These are phyloP conservation scores for Smithsoniella earleae DNA, from an alignment of 163 green algal genomes.

Conservation along the genomic window DNA sequence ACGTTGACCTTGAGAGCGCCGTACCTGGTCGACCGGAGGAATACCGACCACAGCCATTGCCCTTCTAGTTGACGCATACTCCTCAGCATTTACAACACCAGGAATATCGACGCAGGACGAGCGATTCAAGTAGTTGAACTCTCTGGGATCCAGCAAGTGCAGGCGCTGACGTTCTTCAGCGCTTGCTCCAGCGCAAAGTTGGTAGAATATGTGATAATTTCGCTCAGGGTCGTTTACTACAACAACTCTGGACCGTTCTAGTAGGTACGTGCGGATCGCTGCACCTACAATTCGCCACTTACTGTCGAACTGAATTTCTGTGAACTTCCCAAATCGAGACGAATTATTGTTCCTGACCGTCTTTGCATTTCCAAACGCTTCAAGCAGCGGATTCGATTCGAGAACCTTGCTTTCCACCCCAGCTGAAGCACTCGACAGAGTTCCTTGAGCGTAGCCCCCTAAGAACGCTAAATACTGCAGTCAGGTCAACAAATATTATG, in stretches of 20 bases:
- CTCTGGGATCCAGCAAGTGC: conserved; percentile 56
- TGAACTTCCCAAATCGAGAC: conserved; percentile 96
- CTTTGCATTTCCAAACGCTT: conserved; percentile 99
- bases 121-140: conserved; percentile 89
- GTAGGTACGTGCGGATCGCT: conserved; percentile 93
- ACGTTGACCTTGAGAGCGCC: no score
- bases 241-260: conserved; percentile 91
- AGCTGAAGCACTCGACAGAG: conserved; percentile 1
- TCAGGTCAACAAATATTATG: no score
- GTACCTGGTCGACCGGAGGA: conserved; percentile 45
- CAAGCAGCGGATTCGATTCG: conserved; percentile 95
- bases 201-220: conserved; percentile 99
- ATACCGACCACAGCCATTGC: conserved; percentile 92
- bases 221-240: conserved; percentile 86
- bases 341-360: conserved; percentile 97
- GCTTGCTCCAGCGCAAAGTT: conserved; percentile 85
- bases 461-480: conserved; percentile 90
- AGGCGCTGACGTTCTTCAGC: conserved; percentile 54
- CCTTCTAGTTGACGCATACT: conserved; percentile 67
- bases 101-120: conserved; percentile 80
- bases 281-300: conserved; percentile 82
- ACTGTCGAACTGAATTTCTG: conserved; percentile 96
- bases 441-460: conserved; percentile 54
- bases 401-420: conserved; percentile 63
- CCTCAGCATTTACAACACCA: conserved; percentile 83